These are phyloP conservation scores for Macadamia integrifolia DNA, from an alignment of 164 flowering plant species.

Conservation along the genomic window DNA sequence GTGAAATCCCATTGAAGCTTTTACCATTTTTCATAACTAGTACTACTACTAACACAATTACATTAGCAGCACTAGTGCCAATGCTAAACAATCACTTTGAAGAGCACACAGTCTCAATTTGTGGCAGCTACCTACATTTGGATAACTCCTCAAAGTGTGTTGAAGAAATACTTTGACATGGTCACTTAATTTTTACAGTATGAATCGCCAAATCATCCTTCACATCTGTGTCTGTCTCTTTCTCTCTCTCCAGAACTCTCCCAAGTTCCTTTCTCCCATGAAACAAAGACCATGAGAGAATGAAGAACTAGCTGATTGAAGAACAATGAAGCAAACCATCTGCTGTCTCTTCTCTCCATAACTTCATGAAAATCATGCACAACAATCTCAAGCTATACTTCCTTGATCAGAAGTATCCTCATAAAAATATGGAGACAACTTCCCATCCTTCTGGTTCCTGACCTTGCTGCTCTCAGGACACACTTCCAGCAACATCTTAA, in stretches of 20 bases:
- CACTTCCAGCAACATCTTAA: conserved; percentile 42
- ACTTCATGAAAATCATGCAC: not conserved
- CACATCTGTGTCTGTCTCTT: not conserved
- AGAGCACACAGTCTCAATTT: not conserved
- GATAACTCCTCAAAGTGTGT: not conserved
- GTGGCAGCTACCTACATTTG: not conserved
- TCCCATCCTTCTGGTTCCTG: conserved; percentile 24
- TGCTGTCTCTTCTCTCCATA: not conserved
- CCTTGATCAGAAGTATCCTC: conserved; percentile 23
- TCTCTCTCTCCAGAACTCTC: not conserved
- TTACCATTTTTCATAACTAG: not conserved
- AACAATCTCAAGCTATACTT: conserved; percentile 4
- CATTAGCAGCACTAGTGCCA: not conserved
- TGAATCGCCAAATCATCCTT: not conserved
- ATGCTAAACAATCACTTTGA: not conserved
- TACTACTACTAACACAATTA: not conserved
- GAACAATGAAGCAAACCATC: not conserved
- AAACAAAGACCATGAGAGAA: not conserved
- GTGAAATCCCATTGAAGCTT: not conserved
- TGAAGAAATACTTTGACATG: not conserved
- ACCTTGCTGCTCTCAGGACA: conserved; percentile 16
- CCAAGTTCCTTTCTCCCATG: not conserved
- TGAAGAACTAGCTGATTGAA: not conserved
- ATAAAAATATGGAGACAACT: conserved; percentile 34
- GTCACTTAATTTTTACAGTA: conserved; percentile 1